Base-by-base conservation (phyloP, 1,284 basidiomycete genomes). In the Cerioporus squamosus region DNA sequence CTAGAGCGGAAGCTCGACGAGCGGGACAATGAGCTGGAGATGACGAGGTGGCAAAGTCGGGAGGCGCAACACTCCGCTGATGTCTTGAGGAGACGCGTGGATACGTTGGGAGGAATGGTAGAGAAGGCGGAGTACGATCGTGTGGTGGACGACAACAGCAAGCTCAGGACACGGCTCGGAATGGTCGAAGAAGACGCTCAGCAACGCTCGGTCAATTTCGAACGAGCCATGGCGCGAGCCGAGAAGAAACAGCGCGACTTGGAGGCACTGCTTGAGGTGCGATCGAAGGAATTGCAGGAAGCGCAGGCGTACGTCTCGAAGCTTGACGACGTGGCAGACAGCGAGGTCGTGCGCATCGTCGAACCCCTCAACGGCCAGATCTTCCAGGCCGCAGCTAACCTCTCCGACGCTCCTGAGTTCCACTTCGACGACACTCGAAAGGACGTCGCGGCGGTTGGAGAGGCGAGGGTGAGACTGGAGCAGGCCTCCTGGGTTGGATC, bases 401-500 rank as follows among this genome's bases (percentile, higher is more conserved):
- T 69, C 31, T 53, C 66, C 0, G 60, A 68, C 48, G 33, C 33
- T 36, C 33, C 33, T 10, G 36, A 20, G 14, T 31, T 24, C 45
- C 5, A 53, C 64, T 52, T 40, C 55, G 12, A 29, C 29, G 10
- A 22, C 40, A 4, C 40, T 9, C n/a, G 7, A 3, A 3, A 42
- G 40, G n/a, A 42, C 15, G 40, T 2, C 3, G 10, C 40, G 8
- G 23, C 40, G 8, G n/a, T 24, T 10, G 44, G 15, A n/a, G 40
- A 42, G n/a, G n/a, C 17, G 9, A 33, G 29, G 29, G 20, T 17
- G 2, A 33, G 45, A 17, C 22, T 55, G 17, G 61, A 71, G 55
- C 70, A 72, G 46, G 66, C 69, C 57, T 70, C 77, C 58, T 70
- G 77, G 57, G 64, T 80, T 65, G 76, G 76, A 14, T 26, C 68